Percentiles rank a stretch among this genome's conserved stretches.
Conservation (phyloP, 768 basidiomycete genomes). For the Glaciozyma antarctica region DNA sequence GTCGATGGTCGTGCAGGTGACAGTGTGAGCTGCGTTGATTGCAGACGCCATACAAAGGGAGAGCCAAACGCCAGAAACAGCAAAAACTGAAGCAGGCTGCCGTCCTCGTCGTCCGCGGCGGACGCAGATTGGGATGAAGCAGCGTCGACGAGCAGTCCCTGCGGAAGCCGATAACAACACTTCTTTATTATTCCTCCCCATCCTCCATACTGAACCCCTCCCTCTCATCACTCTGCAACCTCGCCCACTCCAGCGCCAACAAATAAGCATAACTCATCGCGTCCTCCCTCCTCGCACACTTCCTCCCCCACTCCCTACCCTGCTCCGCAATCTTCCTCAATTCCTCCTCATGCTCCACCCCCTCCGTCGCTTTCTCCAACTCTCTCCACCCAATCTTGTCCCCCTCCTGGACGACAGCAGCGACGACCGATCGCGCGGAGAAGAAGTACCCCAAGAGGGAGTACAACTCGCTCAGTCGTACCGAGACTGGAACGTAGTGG, state of each 20-base stretch:
- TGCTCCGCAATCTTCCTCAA: not conserved
- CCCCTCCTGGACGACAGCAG: not conserved
- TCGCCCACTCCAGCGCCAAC: conserved; percentile 15
- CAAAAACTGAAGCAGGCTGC: too few relatives aligned
- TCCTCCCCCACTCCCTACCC: conserved; percentile 3
- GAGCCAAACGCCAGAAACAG: too few relatives aligned
- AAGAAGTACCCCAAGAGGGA: conserved; percentile 17
- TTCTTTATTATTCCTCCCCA: not conserved
- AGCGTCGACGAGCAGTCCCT: too few relatives aligned
- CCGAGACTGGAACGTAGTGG: conserved; percentile 13
- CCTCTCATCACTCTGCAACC: not conserved
- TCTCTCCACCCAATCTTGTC: not conserved
- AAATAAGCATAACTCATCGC: conserved; percentile 6
- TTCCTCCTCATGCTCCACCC: conserved; percentile 2
- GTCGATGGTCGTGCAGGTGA: too few relatives aligned
- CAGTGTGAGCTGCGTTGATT: too few relatives aligned
- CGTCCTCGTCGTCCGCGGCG: too few relatives aligned
- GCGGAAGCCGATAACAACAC: too few relatives aligned
- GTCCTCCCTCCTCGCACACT: conserved; percentile 16
- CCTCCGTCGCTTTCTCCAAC: not conserved
- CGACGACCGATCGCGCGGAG: not conserved
- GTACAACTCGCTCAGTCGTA: conserved; percentile 3
- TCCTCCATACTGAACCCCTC: not conserved
- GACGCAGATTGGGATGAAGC: too few relatives aligned
- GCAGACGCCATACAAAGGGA: too few relatives aligned